These are phyloP conservation scores for Tilletia setariae DNA, from an alignment of 1,284 basidiomycete species.

Conservation along the genomic window DNA sequence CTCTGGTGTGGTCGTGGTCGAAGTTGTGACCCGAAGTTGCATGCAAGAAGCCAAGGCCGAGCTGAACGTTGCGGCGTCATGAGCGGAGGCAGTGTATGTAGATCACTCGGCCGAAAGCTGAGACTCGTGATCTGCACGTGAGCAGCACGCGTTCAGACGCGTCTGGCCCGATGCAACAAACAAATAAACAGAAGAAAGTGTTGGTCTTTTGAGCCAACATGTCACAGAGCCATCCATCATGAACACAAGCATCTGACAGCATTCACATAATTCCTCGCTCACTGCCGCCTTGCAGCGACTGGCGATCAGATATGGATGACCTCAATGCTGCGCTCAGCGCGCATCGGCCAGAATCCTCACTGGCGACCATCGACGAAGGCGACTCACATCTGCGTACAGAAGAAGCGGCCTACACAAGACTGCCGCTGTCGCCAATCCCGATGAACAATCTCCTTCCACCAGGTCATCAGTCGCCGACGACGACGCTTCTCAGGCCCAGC, in stretches of 20 bases:
- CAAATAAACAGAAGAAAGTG: background rate
- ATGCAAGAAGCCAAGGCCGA: background rate
- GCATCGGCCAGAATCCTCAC: background rate
- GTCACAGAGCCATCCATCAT: background rate
- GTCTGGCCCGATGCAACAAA: too few species aligned
- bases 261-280: too few species aligned
- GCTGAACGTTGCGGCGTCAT: background rate
- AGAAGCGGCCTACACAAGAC: background rate
- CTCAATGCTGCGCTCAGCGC: background rate
- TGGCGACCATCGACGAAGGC: constrained; percentile 6
- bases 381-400: background rate
- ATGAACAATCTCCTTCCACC: constrained; percentile 2
- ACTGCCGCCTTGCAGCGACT: too few species aligned
- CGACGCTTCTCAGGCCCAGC: background rate
- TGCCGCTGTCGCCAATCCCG: background rate
- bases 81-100: background rate
- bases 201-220: background rate
- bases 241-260: background rate
- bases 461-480: constrained; percentile 9
- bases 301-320: too few species aligned
- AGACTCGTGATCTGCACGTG: background rate
- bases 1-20: too few species aligned
- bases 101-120: too few species aligned
- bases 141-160: background rate
- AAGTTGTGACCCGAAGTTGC: too few species aligned